Percentiles rank a stretch among this genome's conserved stretches.
phyloP scores from a whole-genome alignment of 495 filamentous ascomycete species.

The Talaromyces stipitatus region DNA sequence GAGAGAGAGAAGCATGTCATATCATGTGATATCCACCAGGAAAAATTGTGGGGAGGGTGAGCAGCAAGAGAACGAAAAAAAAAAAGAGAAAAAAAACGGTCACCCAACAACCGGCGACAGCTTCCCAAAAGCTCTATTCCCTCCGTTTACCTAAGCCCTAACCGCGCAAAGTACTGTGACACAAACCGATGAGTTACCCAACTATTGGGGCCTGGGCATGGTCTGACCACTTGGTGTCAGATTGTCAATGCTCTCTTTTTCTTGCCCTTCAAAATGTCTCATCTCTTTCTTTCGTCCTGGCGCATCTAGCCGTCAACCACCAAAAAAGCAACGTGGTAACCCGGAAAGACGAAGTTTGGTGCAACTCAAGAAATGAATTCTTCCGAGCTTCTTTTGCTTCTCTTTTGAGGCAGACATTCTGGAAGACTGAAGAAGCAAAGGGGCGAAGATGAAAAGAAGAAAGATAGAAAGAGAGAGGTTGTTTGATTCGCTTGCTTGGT shows the following conservation, averaged over 20 bases:
- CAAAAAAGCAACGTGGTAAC: neutral
- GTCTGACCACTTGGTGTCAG: neutral
- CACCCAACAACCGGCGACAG: neutral
- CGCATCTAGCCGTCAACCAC: neutral
- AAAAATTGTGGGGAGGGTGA: neutral
- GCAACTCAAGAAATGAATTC: neutral
- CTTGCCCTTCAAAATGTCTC: too few relatives aligned
- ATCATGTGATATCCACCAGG: neutral
- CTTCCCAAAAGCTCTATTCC: neutral
- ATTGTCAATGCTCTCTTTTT: neutral
- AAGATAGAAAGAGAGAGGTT: neutral
- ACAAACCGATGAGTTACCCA: constrained; percentile 1
- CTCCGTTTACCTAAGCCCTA: too few relatives aligned
- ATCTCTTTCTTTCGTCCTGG: neutral
- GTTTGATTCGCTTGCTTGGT: neutral
- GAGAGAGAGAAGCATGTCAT: neutral
- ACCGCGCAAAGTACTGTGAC: too few relatives aligned
- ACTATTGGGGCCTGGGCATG: neutral
- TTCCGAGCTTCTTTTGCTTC: neutral
- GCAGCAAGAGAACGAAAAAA: neutral
- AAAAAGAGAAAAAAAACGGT: neutral
- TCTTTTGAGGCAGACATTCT: neutral
- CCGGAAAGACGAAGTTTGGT: neutral
- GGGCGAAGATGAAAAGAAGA: neutral
- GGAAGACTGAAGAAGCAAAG: neutral